Conservation (phyloP, 352 stramenopile genomes). For the Blastocystis hominis region DNA sequence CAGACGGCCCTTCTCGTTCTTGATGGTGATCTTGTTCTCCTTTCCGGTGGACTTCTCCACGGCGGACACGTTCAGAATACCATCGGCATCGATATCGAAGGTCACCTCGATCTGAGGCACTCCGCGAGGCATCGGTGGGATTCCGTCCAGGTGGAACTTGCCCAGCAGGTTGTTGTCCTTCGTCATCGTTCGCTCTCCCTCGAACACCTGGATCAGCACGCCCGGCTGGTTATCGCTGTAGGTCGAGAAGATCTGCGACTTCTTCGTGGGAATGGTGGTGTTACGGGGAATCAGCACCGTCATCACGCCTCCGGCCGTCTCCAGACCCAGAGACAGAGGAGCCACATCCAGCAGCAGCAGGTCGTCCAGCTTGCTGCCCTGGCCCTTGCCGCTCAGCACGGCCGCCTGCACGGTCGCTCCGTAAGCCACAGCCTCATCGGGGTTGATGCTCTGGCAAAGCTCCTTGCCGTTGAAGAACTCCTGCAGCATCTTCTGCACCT, state of each 20-base stretch:
- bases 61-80: slow-evolving; percentile 63
- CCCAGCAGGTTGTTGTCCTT: slow-evolving; percentile 84
- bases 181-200: slow-evolving; percentile 80
- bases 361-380: background rate
- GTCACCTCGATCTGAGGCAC: slow-evolving; percentile 81
- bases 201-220: slow-evolving; percentile 82
- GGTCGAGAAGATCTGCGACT: slow-evolving; percentile 82
- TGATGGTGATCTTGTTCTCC: slow-evolving; percentile 85
- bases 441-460: slow-evolving; percentile 72
- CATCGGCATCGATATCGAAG: slow-evolving; percentile 75
- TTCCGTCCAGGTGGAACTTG: slow-evolving; percentile 77
- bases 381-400: slow-evolving; percentile 61
- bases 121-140: slow-evolving; percentile 76
- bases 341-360: slow-evolving; percentile 70
- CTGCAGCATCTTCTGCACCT: slow-evolving; percentile 67
- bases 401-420: slow-evolving; percentile 65
- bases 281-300: slow-evolving; percentile 79
- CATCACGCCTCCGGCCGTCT: slow-evolving; percentile 79
- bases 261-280: slow-evolving; percentile 62
- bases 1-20: slow-evolving; percentile 81
- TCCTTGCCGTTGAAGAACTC: slow-evolving; percentile 68
- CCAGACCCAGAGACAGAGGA: slow-evolving; percentile 81
- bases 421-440: slow-evolving; percentile 78
- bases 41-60: slow-evolving; percentile 75
- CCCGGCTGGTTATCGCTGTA: slow-evolving; percentile 78